Conservation (phyloP, 192 early-diverging fungal species). For the Coemansia nantahalensis region DNA sequence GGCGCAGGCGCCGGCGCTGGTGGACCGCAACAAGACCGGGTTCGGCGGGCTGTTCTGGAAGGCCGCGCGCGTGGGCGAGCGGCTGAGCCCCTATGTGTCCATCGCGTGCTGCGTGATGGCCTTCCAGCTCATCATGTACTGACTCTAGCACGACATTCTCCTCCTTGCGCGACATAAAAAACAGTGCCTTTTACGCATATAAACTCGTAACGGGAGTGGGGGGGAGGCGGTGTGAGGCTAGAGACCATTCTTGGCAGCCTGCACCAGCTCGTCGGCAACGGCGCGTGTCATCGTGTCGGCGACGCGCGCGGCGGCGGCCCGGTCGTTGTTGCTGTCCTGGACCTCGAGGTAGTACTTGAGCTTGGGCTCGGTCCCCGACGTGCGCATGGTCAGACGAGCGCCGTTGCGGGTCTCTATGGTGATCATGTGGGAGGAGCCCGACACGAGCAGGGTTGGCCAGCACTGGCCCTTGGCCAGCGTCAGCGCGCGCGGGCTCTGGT, state of each 20-base stretch:
- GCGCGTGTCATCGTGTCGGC: slow-evolving; percentile 54
- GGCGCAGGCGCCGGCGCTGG: slow-evolving; percentile 79
- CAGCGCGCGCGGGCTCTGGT: slow-evolving; percentile 7
- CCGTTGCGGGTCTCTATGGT: slow-evolving; percentile 77
- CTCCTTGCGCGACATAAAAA: too few species aligned
- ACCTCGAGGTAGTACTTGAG: slow-evolving; percentile 84
- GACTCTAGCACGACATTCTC: too few species aligned
- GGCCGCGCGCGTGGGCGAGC: slow-evolving; percentile 89
- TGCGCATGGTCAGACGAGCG: slow-evolving; percentile 65
- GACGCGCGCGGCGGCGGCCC: slow-evolving; percentile 51
- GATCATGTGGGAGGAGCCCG: slow-evolving; percentile 82
- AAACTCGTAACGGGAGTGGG: too few species aligned
- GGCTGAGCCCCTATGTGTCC: slow-evolving; percentile 92
- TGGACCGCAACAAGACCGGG: slow-evolving; percentile 89
- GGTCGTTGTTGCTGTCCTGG: slow-evolving; percentile 34
- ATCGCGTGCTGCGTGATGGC: slow-evolving; percentile 89
- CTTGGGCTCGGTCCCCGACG: slow-evolving; percentile 89
- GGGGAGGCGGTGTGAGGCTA: too few species aligned
- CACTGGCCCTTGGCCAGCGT: slow-evolving; percentile 24
- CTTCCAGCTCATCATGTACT: slow-evolving; percentile 59
- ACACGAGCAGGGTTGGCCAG: slow-evolving; percentile 69
- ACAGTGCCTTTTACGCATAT: too few species aligned
- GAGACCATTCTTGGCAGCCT: slow-evolving; percentile 26
- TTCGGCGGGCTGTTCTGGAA: slow-evolving; percentile 94
- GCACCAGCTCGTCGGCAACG: slow-evolving; percentile 49